Percentiles rank a stretch among this genome's conserved stretches.
These are phyloP conservation scores for Chaetoceros muelleri DNA, from an alignment of 108 stramenopile species.

Conservation along the genomic window DNA sequence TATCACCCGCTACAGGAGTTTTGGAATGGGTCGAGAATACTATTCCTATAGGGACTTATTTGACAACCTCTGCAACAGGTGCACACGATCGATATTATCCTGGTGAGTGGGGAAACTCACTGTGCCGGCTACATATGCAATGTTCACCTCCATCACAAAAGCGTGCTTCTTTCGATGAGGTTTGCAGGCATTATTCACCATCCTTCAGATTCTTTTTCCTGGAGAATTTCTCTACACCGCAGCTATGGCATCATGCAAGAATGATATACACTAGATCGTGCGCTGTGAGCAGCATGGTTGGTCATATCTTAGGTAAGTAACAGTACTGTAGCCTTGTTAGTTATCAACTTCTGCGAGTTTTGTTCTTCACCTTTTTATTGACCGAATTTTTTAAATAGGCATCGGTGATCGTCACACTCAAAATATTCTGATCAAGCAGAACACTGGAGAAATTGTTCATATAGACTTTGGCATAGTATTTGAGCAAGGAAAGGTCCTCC, in stretches of 20 bases:
- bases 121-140: conserved; percentile 39
- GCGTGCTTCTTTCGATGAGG: conserved; percentile 37
- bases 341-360: too few relatives aligned
- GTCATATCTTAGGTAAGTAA: conserved; percentile 96
- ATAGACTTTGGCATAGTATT: conserved; percentile 99
- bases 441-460: conserved; percentile 90
- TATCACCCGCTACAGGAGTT: conserved; percentile 84
- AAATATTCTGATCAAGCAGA: conserved; percentile 90
- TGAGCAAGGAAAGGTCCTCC: conserved; percentile 88
- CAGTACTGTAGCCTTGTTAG: too few relatives aligned
- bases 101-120: conserved; percentile 59
- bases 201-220: conserved; percentile 94
- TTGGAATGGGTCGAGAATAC: conserved; percentile 96
- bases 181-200: conserved; percentile 78
- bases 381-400: too few relatives aligned
- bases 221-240: conserved; percentile 77
- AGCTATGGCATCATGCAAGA: conserved; percentile 81
- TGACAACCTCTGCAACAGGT: conserved; percentile 22
- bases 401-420: conserved; percentile 96
- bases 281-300: conserved; percentile 92
- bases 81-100: conserved; percentile 61
- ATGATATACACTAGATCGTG: conserved; percentile 83
- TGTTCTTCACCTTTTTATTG: too few relatives aligned
- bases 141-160: conserved; percentile 28
- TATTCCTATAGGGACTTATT: conserved; percentile 52